Evolutionary conservation across 306 rosid species (phyloP), one percentile per base, ranked within the genome.

Genomic region (Trichosanthes truncata): DNA sequence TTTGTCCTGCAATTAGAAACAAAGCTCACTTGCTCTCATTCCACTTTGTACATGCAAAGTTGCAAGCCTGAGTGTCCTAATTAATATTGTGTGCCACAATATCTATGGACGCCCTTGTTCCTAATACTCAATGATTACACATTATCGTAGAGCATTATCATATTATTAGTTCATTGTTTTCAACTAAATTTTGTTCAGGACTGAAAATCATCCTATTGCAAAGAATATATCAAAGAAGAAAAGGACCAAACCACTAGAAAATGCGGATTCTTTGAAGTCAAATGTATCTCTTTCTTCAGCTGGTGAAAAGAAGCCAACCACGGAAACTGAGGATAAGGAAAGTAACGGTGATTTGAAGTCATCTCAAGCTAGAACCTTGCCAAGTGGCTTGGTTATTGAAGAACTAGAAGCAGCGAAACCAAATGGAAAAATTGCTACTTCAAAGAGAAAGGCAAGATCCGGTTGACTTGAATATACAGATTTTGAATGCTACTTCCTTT

Each of bases 391-490:
- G 40, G 80, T 79, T 55, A 76, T 92, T 80, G 88, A 90, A 69
- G 93, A 86, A 85, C 79, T 92, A 65, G 91, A 84, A 85, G 69
- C 67, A n/a, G 98, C 94, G 56, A 75, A 59, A 82, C 83, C 85
- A 38, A 86, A 88, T 76, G 87, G 96, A 72, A 92, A 88, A 88
- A 72, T 89, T 76, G 97, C 97, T 43, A 81, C 84, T 52, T 80
- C 79, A 0, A 93, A 94, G 75, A 94, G 81, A 86, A 94, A 85
- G 94, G 97, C 82, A 74, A 67, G 83, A 85, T 60, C 55, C 33
- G 23, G 69, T 60, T 75, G 65, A 76, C 12, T 13, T 25, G 14
- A 57, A 15, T 36, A 12, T 77, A 25, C 14, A 59, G 25, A 56
- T 20, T 77, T 2, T 56, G 12, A 36, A 36, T 67, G 52, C 53